These are phyloP conservation scores for Zasmidium angulare DNA, from an alignment of 2,329 filamentous ascomycete species.

Conservation along the genomic window DNA sequence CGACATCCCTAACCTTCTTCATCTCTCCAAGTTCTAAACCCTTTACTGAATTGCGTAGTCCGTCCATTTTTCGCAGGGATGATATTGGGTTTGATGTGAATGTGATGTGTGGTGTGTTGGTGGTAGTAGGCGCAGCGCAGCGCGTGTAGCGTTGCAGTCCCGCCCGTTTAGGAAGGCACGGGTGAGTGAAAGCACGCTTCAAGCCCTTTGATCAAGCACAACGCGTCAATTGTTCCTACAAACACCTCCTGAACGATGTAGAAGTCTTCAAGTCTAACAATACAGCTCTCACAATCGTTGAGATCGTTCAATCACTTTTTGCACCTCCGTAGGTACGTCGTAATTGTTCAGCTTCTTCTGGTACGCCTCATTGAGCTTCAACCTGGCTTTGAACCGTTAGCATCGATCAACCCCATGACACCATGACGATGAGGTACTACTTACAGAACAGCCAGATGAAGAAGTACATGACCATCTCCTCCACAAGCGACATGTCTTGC, in stretches of 20 bases:
- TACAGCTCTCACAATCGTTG: too few relatives aligned
- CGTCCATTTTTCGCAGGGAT: too few relatives aligned
- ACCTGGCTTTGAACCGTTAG: not conserved
- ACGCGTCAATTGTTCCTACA: too few relatives aligned
- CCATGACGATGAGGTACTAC: not conserved
- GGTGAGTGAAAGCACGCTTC: not conserved
- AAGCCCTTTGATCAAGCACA: not conserved
- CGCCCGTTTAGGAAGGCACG: not conserved
- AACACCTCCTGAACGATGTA: too few relatives aligned
- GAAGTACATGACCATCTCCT: conserved; percentile 14
- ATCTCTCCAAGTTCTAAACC: too few relatives aligned
- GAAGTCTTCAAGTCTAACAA: too few relatives aligned
- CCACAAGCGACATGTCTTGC: conserved; percentile 10
- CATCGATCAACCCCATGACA: too few relatives aligned
- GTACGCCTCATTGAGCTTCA: not conserved
- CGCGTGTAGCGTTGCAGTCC: not conserved
- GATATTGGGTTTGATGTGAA: too few relatives aligned
- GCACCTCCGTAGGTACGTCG: not conserved
- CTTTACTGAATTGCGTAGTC: too few relatives aligned
- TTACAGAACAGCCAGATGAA: conserved; percentile 10
- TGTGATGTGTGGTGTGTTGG: too few relatives aligned
- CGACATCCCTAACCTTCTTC: too few relatives aligned
- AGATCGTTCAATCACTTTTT: not conserved
- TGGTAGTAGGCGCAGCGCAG: too few relatives aligned
- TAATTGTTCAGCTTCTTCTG: conserved; percentile 1